Conservation (phyloP, 768 basidiomycete species). For the Collybia mongolica region DNA sequence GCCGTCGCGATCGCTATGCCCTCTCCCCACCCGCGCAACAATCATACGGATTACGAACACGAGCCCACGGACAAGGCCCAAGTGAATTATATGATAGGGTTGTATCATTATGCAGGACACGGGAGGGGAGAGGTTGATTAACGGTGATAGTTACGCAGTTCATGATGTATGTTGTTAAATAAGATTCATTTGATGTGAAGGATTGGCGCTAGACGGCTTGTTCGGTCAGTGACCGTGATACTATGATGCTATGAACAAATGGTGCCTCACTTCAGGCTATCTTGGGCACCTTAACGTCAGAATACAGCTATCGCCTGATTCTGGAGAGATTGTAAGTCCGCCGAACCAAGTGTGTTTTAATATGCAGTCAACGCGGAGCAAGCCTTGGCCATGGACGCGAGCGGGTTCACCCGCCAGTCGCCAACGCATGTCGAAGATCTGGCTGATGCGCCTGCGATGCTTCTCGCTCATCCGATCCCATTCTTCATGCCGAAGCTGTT, state of each 20-base stretch:
- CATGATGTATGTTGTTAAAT: no score
- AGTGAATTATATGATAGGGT: constrained; percentile 30
- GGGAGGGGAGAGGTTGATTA: no score
- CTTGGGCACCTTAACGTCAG: constrained; percentile 41
- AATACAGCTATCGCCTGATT: constrained; percentile 38
- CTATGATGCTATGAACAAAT: no score
- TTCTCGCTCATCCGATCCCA: constrained; percentile 40
- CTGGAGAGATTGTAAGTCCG: constrained; percentile 43
- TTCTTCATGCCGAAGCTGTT: constrained; percentile 36
- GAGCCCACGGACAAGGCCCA: constrained; percentile 1
- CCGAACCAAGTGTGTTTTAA: constrained; percentile 48
- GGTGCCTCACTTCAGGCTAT: neutral
- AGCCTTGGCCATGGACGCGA: constrained; percentile 34
- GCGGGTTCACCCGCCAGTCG: constrained; percentile 31
- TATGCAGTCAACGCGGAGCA: constrained; percentile 49
- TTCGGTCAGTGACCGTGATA: no score
- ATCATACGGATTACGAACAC: neutral
- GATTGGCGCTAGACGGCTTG: no score
- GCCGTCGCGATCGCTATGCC: constrained; percentile 17
- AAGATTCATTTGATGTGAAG: no score
- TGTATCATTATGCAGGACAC: constrained; percentile 30
- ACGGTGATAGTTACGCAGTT: no score
- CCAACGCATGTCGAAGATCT: constrained; percentile 46
- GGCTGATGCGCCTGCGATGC: constrained; percentile 40
- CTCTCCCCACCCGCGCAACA: constrained; percentile 3